These are phyloP conservation scores for Casuarina cunninghamiana DNA, from an alignment of 306 rosid species.

Conservation along the genomic window DNA sequence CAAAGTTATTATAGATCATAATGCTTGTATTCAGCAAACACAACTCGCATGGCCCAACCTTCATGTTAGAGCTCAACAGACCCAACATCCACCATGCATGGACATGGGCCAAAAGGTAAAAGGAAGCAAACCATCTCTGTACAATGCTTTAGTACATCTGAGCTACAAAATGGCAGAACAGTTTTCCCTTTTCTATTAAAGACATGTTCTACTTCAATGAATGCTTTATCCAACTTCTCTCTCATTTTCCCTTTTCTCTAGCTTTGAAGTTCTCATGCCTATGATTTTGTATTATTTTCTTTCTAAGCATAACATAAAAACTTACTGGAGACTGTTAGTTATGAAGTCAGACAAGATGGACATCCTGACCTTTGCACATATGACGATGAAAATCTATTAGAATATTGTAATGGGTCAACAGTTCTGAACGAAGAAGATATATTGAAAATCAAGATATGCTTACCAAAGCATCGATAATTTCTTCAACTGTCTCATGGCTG, in stretches of 20 bases:
- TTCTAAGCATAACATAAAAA: not conserved
- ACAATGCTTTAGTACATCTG: not conserved
- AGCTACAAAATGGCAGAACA: too few relatives aligned
- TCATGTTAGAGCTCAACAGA: not conserved
- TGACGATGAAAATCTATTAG: not conserved
- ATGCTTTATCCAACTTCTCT: not conserved
- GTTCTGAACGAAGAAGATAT: constrained; percentile 18
- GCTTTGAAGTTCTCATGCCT: not conserved
- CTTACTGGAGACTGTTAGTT: not conserved
- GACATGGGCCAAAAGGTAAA: not conserved
- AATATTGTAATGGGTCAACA: not conserved
- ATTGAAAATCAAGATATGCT: constrained; percentile 20
- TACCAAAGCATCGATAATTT: constrained; percentile 82
- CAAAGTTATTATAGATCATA: not conserved
- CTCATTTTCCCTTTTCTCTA: constrained; percentile 5
- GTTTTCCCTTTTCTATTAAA: too few relatives aligned
- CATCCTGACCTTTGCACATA: not conserved
- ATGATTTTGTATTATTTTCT: not conserved
- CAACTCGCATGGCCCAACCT: not conserved
- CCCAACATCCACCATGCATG: not conserved
- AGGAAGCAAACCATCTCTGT: not conserved
- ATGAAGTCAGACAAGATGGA: not conserved
- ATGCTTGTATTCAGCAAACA: not conserved
- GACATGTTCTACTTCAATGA: too few relatives aligned
- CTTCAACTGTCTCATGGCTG: constrained; percentile 79